Percentiles rank a stretch among this genome's conserved stretches.
These are phyloP conservation scores for Brettanomyces sp. DNA, from an alignment of 805 yeast species.

Conservation along the genomic window DNA sequence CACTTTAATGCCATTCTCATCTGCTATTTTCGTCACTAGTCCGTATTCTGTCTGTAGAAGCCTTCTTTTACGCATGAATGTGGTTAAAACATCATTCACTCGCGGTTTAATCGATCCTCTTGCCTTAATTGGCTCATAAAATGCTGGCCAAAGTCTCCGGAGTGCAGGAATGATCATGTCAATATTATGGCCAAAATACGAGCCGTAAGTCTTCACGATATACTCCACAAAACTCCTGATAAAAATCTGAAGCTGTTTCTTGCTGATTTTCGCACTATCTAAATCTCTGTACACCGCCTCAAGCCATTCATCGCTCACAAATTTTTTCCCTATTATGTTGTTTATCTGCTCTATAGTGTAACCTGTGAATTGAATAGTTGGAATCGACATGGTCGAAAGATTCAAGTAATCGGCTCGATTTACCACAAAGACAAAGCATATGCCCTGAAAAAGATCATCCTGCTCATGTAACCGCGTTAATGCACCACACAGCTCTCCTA, in stretches of 20 bases:
- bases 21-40: conserved; percentile 13
- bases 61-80: conserved; percentile 17
- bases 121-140: conserved; percentile 17
- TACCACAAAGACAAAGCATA: conserved; percentile 31
- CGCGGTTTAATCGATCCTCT: conserved; percentile 12
- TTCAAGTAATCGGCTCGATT: conserved; percentile 30
- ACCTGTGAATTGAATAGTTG: conserved; percentile 30
- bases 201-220: conserved; percentile 35
- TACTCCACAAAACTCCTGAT: conserved; percentile 28
- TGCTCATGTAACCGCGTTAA: conserved; percentile 37
- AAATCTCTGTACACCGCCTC: too few species aligned
- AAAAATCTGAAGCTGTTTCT: conserved; percentile 11
- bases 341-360: conserved; percentile 30
- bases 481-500: conserved; percentile 30
- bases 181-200: conserved; percentile 37
- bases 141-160: conserved; percentile 22
- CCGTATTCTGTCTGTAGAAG: conserved; percentile 18
- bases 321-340: conserved; percentile 23
- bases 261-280: conserved; percentile 1
- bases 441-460: conserved; percentile 19
- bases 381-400: conserved; percentile 30
- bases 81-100: conserved; percentile 20
- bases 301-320: conserved; percentile 11
- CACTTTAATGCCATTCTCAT: conserved; percentile 5
- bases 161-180: conserved; percentile 24